phyloP scores from a whole-genome alignment of 352 stramenopile genomes.

The Discostella stelligera region DNA sequence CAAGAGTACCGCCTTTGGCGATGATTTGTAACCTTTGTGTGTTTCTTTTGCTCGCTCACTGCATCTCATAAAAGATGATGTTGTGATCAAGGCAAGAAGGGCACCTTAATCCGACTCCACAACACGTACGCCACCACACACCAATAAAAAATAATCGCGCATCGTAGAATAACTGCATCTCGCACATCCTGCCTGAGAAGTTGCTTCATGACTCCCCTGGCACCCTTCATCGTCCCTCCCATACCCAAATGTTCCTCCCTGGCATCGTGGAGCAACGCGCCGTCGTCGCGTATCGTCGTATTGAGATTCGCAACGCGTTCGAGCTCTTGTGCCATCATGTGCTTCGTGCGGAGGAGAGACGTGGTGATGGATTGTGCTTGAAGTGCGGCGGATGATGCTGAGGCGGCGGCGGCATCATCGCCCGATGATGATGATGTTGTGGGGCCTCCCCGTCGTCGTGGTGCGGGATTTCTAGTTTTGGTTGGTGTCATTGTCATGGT shows the following conservation, averaged over 20 bases:
- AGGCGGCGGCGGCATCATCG: neutral
- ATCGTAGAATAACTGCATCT: slow-evolving; percentile 48
- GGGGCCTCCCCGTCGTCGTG: neutral
- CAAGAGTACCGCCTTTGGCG: slow-evolving; percentile 15
- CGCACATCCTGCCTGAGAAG: slow-evolving; percentile 44
- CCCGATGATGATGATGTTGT: neutral
- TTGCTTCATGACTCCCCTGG: slow-evolving; percentile 21
- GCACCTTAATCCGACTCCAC: slow-evolving; percentile 49
- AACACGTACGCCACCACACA: slow-evolving; percentile 41
- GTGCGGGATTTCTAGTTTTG: neutral
- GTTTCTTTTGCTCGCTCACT: no score
- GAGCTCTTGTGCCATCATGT: slow-evolving; percentile 46
- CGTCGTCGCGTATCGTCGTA: slow-evolving; percentile 37
- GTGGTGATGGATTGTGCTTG: slow-evolving; percentile 44
- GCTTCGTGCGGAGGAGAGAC: slow-evolving; percentile 39
- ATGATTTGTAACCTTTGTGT: slow-evolving; percentile 16
- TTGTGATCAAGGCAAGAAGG: slow-evolving; percentile 35
- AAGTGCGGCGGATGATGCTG: slow-evolving; percentile 28
- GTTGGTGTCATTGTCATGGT: neutral
- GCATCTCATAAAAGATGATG: no score
- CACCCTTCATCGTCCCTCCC: slow-evolving; percentile 51
- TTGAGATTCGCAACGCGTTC: slow-evolving; percentile 31
- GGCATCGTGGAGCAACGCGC: slow-evolving; percentile 21
- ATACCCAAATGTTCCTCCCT: slow-evolving; percentile 40
- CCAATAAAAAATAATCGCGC: slow-evolving; percentile 46